Conservation (phyloP, 352 stramenopile species). For the Phytophthora citricola region DNA sequence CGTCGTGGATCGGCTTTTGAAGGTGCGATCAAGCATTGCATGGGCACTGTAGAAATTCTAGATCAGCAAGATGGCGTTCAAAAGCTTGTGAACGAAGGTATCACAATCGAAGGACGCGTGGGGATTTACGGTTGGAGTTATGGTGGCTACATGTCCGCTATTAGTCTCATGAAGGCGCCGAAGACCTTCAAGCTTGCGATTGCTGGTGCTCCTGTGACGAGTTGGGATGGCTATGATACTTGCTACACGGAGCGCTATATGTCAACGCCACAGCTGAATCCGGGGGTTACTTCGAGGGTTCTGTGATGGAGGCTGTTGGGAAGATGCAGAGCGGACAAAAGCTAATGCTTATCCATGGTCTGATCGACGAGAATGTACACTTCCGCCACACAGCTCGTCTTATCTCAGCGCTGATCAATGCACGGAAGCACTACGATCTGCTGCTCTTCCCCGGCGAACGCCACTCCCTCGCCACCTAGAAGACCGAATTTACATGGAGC, state of each 20-base stretch:
- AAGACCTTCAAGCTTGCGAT: slow-evolving; percentile 97
- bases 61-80: slow-evolving; percentile 87
- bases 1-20: slow-evolving; percentile 94
- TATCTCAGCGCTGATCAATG: slow-evolving; percentile 95
- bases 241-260: slow-evolving; percentile 99
- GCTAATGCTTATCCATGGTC: slow-evolving; percentile 95
- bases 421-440: slow-evolving; percentile 96
- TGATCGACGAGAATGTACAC: slow-evolving; percentile 99
- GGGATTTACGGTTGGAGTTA: slow-evolving; percentile 99
- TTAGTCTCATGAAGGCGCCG: slow-evolving; percentile 96
- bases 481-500: slow-evolving; percentile 96
- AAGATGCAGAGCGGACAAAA: slow-evolving; percentile 91
- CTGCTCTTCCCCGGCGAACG: slow-evolving; percentile 96
- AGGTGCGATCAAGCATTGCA: slow-evolving; percentile 92
- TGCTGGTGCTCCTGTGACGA: slow-evolving; percentile 96
- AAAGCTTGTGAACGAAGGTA: slow-evolving; percentile 84
- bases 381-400: slow-evolving; percentile 97
- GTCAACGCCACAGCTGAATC: slow-evolving; percentile 94
- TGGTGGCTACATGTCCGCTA: slow-evolving; percentile 97
- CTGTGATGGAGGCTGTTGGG: slow-evolving; percentile 93
- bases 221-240: slow-evolving; percentile 98
- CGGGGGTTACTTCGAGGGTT: slow-evolving; percentile 91
- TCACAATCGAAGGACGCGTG: slow-evolving; percentile 89
- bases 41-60: slow-evolving; percentile 92
- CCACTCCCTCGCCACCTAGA: slow-evolving; percentile 94